These are phyloP conservation scores for Tetrahymena thermophila DNA, from an alignment of 73 alveolate species.

Conservation along the genomic window DNA sequence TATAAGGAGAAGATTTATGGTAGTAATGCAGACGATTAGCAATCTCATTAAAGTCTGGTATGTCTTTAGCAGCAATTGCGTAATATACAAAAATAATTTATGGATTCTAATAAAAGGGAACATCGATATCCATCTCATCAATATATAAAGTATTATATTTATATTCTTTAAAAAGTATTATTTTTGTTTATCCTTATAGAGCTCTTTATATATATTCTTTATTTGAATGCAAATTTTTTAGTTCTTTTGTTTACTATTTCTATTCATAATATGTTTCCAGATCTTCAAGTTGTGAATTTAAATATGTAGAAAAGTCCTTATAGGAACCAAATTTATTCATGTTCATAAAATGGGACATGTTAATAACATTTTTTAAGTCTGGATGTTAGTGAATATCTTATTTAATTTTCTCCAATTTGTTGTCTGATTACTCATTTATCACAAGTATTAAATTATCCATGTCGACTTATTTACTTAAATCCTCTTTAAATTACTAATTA, in stretches of 20 bases:
- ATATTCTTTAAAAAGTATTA: neutral
- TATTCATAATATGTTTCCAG: no score
- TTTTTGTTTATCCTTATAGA: neutral
- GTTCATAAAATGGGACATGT: neutral
- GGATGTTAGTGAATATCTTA: neutral
- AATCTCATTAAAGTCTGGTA: neutral
- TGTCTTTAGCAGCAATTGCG: neutral
- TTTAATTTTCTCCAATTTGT: neutral
- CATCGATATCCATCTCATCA: neutral
- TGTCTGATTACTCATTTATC: neutral
- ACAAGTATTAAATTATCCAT: neutral
- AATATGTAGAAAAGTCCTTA: neutral
- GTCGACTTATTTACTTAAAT: neutral
- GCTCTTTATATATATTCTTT: neutral
- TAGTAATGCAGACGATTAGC: neutral
- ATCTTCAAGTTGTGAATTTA: neutral
- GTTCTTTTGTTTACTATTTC: no score
- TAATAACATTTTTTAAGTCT: neutral
- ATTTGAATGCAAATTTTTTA: no score
- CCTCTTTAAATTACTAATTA: neutral
- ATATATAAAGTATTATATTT: neutral
- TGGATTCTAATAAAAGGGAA: neutral
- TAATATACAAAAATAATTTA: neutral
- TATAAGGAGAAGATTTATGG: neutral
- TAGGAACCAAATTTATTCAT: neutral